Base-by-base conservation (phyloP, 257 asterid species). In the Lithospermum erythrorhizon region DNA sequence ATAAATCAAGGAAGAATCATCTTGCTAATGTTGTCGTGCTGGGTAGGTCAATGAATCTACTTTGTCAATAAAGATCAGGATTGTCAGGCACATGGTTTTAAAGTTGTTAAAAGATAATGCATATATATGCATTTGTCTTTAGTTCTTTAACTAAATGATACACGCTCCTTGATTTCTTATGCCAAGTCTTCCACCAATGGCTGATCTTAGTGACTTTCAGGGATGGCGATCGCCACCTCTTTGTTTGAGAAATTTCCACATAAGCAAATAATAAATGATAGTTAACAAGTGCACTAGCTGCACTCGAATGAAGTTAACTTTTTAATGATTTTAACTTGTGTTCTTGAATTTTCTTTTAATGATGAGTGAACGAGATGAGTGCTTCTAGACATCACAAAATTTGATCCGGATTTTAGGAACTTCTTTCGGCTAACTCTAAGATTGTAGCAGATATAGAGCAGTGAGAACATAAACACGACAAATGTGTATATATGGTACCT, bases 51-150 rank as follows among this genome's bases (percentile, higher is more conserved):
- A 62, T 72, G 75, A 64, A 66, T 74, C 57, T 68, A 27, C 63
- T 67, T 60, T 65, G 55, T 21, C 37, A 58, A 57, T 19, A 61
- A 62, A 61, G 69, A 25, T 55, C 18, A 24, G 20, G 59, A 55
- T 64, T 75, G 78, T 72, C 75, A 70, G 75, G 69, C 78, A 75
- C 73, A 75, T 68, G 79, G n/a, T n/a, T 55, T 58, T 29, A 60
- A 71, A 65, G 55, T 45, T 24, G 13, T 66, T 30, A 32, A 21
- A n/a, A 53, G 14, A 9, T 57, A 8, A 21, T 55, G 75, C 71
- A 49, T 59, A 71, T 62, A 21, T 72, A 68, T 57, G 70, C 75
- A 68, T 45, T 63, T 65, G 27, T 69, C 45, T 16, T 23, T 53
- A 53, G 30, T 15, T n/a, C 21, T 53, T 15, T 7, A 8, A 52